Evolutionary conservation across 345 rosid species (phyloP), one percentile per base, ranked within the genome.

Genomic region (Raphanus sativus): DNA sequence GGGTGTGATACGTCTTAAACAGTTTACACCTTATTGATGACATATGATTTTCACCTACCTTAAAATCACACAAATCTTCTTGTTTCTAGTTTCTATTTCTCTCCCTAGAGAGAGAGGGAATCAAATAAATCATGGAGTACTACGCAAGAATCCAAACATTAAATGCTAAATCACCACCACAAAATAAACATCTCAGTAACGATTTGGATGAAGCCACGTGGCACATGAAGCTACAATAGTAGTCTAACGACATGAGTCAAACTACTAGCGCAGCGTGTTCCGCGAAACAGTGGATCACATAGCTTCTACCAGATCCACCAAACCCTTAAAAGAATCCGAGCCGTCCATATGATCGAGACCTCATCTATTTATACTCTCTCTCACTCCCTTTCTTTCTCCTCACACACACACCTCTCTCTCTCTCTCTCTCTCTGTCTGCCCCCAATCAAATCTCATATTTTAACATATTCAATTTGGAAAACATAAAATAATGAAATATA

Each of bases 341-440:
- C 85, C 88, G 87, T 87, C 67, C 65, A 75, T 61, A 28, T 30
- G 0, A 3, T 33, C 12, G 33, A 26, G 21, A 48, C 73, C 75
- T 36, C 78, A 79, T 74, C 85, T 87, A 83, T 87, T 71, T 83
- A 87, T 71, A 29, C 72, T 1, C 24, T 26, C 59, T 26, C 59
- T 59, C 75, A 65, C 61, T 72, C 65, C 60, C 74, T 0, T 71
- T 13, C 60, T 6, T 45, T 56, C 67, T 71, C 84, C 65, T 77
- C 78, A 55, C 63, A 59, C 63, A 25, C 63, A 56, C 28, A 29
- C 15, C 59, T 8, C 45, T 50, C 8, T 50, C 8, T 50, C 60
- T 36, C 45, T 50, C 3, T n/a, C 8, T n/a, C n/a, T n/a, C n/a
- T n/a, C n/a, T n/a, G n/a, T n/a, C n/a, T 50, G 56, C 56, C 56